These are phyloP conservation scores for Niebla homalea DNA, from an alignment of 495 filamentous ascomycete species.

Conservation along the genomic window DNA sequence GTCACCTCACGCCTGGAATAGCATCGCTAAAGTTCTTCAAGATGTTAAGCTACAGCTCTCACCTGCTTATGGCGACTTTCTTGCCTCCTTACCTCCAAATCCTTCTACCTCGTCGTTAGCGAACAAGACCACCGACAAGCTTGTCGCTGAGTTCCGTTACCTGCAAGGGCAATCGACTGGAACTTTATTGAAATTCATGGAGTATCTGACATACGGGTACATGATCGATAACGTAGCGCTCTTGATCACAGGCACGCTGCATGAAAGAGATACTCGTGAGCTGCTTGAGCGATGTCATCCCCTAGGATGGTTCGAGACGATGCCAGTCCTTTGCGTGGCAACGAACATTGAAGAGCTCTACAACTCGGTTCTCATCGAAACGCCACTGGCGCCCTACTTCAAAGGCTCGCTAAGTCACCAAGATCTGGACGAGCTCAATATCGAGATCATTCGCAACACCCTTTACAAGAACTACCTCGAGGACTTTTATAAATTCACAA, in stretches of 20 bases:
- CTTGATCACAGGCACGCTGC: conserved; percentile 93
- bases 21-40: conserved; percentile 21
- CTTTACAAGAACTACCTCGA: conserved; percentile 99
- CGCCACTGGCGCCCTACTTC: conserved; percentile 90
- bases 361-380: conserved; percentile 94
- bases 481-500: conserved; percentile 89
- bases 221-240: conserved; percentile 99
- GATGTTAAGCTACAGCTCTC: conserved; percentile 96
- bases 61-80: conserved; percentile 94
- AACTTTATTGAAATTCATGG: conserved; percentile 82
- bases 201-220: conserved; percentile 96
- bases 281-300: conserved; percentile 93
- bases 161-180: conserved; percentile 84
- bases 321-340: conserved; percentile 94
- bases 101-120: conserved; percentile 92
- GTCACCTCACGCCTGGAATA: not conserved
- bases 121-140: conserved; percentile 90
- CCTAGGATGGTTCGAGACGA: conserved; percentile 95
- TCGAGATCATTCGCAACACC: conserved; percentile 97
- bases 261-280: conserved; percentile 94
- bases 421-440: conserved; percentile 97
- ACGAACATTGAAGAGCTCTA: conserved; percentile 98
- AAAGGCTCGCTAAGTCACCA: conserved; percentile 88
- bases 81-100: conserved; percentile 85
- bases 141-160: conserved; percentile 95